A percentile compares a stretch with the other conserved stretches of the same genome.
These are phyloP conservation scores for Hypoxylon sp. DNA, from an alignment of 2,329 filamentous ascomycete species.

Conservation along the genomic window DNA sequence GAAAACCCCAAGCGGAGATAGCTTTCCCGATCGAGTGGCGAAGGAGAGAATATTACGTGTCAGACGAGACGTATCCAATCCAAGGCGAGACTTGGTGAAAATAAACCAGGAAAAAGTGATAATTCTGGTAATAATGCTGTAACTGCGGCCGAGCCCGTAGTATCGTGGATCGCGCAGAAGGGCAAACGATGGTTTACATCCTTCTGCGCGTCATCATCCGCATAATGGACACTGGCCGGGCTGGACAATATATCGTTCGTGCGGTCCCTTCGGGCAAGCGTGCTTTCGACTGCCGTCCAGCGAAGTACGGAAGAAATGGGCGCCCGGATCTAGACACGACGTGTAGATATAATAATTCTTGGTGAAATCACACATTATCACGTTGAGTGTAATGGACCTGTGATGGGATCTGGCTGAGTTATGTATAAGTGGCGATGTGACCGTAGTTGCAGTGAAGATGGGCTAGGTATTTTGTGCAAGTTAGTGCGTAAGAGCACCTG, in stretches of 20 bases:
- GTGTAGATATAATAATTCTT: constrained; percentile 84
- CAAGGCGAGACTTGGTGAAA: neutral
- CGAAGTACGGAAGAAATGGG: constrained; percentile 77
- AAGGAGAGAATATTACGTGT: constrained; percentile 28
- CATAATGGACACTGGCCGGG: constrained; percentile 72
- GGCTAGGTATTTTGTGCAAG: neutral
- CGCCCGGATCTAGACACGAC: constrained; percentile 73
- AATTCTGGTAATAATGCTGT: neutral
- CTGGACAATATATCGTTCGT: constrained; percentile 79
- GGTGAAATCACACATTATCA: constrained; percentile 71
- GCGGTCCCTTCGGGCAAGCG: constrained; percentile 72
- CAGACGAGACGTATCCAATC: constrained; percentile 23
- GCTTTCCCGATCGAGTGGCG: constrained; percentile 15
- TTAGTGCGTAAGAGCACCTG: neutral
- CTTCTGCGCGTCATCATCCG: constrained; percentile 41
- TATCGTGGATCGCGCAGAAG: constrained; percentile 15
- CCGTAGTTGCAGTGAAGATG: neutral
- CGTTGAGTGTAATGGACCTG: constrained; percentile 24
- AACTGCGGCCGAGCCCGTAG: neutral
- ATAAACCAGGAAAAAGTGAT: neutral
- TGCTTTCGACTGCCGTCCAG: constrained; percentile 72
- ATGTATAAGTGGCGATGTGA: constrained; percentile 14
- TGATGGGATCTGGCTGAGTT: neutral
- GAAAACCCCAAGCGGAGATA: constrained; percentile 19
- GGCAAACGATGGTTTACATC: neutral